Evolutionary conservation across 139 green algal species (phyloP).

Genomic region (Chlorella sorokiniana): DNA sequence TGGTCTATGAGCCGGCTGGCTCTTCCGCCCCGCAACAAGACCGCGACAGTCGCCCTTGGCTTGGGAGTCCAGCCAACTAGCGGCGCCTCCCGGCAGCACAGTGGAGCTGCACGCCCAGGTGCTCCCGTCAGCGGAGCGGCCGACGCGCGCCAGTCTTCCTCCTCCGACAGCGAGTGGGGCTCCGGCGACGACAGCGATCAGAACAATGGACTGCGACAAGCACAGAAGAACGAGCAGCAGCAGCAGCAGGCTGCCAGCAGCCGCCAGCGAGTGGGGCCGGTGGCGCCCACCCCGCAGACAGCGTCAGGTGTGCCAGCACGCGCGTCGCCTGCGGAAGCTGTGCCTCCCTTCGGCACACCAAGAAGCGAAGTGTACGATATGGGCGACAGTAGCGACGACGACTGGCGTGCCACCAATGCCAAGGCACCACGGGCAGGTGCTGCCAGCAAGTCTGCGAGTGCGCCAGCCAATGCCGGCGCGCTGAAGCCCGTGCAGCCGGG

Average conservation of each 20-base stretch:
- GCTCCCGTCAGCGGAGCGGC: neutral
- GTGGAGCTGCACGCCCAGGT: neutral
- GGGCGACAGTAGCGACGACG: neutral
- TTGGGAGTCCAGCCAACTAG: neutral
- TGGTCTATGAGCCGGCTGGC: neutral
- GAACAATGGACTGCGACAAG: neutral
- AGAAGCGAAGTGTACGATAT: conserved; percentile 17
- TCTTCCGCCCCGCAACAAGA: neutral
- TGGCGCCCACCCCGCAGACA: neutral
- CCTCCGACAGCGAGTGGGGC: neutral
- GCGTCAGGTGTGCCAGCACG: neutral
- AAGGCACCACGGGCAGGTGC: too few species aligned
- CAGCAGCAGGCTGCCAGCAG: neutral
- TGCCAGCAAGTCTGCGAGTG: too few species aligned
- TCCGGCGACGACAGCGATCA: neutral
- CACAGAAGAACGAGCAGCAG: neutral
- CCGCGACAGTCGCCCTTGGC: neutral
- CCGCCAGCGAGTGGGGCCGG: neutral
- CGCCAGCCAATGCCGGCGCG: too few species aligned
- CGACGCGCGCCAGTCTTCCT: neutral
- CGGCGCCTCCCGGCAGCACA: neutral
- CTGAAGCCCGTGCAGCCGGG: too few species aligned
- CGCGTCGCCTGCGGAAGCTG: neutral
- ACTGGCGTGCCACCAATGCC: too few species aligned
- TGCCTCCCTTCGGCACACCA: neutral